Base-by-base conservation (phyloP, 2,329 filamentous ascomycete genomes). In the Karstenula rhodostoma region DNA sequence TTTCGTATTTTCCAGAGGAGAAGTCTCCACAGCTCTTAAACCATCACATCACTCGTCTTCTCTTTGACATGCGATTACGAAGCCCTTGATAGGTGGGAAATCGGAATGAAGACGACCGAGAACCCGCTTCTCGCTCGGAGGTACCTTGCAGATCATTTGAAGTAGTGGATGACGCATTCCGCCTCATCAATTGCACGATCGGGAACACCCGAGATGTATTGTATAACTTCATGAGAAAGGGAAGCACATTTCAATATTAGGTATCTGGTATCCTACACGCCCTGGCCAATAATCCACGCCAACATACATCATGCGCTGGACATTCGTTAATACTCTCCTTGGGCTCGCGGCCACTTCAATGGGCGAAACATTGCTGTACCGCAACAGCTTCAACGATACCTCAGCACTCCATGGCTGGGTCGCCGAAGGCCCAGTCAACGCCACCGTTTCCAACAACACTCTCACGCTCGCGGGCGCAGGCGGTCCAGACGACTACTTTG, bases 291-390 rank as follows among this genome's bases (percentile, higher is more conserved):
- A 15, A 22, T 9, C 22, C 15, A 27, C 23, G 12, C 15, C 25
- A 1, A 17, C 44, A 47, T 15, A 27, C 44, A 27, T 17, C 22
- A 47, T 47, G 44, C 44, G 23, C 22, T 47, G 22, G 44, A 2
- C 44, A 17, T 8, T 12, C 22, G 1, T 47, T 7, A 27, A 4
- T 22, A 47, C 6, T 9, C 22, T 47, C 6, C 17, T 22, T 15
- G 44, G 7, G 9, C 23, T 47, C 23, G 44, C 44, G 1, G 12
- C 44, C 8, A 27, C 17, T 17, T 25, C 44, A 22, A 47, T 27
- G 44, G 44, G 44, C 13, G 74, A 74, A 3, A 71, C 66, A 17
- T 71, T 78, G 13, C 73, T 77, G 70, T 77, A 74, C 57, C 66
- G 70, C 62, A 76, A 75, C 60, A 71, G 68, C 25, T 72, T 76